A percentile compares a stretch with the other conserved stretches of the same genome.
Conservation (phyloP, 1,139 yeast species). For the Suhomyces atakaporum region DNA sequence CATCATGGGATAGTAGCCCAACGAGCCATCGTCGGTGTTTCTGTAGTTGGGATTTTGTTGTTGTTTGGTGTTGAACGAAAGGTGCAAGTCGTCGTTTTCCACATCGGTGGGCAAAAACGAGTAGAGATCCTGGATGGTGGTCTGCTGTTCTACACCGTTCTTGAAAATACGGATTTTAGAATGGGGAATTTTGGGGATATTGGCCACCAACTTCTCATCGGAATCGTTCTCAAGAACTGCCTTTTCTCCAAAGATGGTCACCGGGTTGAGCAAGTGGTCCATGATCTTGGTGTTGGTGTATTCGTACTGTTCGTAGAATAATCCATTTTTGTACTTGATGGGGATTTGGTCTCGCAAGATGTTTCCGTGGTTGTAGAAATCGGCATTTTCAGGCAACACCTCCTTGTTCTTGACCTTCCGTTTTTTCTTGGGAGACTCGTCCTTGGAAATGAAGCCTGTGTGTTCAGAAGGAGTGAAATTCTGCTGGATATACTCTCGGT, state of each 20-base stretch:
- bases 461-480: conserved; percentile 20
- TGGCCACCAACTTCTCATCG: conserved; percentile 20
- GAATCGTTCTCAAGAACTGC: conserved; percentile 43
- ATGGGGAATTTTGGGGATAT: conserved; percentile 49
- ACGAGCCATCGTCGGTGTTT: conserved; percentile 71
- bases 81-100: conserved; percentile 28
- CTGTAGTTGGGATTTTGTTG: conserved; percentile 51
- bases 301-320: conserved; percentile 86
- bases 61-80: conserved; percentile 41
- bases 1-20: conserved; percentile 91
- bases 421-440: conserved; percentile 18
- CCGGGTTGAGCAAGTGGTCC: conserved; percentile 76
- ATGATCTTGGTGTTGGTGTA: conserved; percentile 74
- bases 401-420: conserved; percentile 18
- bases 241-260: conserved; percentile 66
- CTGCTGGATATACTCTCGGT: conserved; percentile 30
- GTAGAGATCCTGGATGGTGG: conserved; percentile 65
- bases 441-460: conserved; percentile 11
- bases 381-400: conserved; percentile 21
- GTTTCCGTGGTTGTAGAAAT: conserved; percentile 30
- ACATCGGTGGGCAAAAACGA: conserved; percentile 68
- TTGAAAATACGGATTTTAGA: conserved; percentile 69
- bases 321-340: conserved; percentile 72
- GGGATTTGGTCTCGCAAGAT: conserved; percentile 84
- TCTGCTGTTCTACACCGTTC: conserved; percentile 71